Evolutionary conservation across 768 basidiomycete species (phyloP).

Genomic region (Kwoniella bestiolae): DNA sequence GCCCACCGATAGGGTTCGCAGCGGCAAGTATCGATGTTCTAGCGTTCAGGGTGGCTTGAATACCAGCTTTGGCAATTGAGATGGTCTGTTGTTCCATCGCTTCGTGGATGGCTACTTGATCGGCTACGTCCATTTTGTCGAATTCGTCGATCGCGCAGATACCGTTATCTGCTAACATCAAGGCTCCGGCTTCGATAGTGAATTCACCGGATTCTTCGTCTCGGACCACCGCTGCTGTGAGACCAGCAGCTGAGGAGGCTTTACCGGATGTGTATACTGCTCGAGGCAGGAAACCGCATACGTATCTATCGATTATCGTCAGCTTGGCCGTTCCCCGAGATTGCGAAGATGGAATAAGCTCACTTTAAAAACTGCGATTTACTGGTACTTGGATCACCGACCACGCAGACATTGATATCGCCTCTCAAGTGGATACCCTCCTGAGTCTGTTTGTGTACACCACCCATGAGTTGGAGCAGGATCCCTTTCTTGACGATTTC

Average conservation of each 20-base stretch:
- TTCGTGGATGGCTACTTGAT: conserved; percentile 99
- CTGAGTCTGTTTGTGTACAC: conserved; percentile 92
- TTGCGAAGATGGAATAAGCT: conserved; percentile 40
- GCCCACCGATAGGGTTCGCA: conserved; percentile 94
- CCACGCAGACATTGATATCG: conserved; percentile 96
- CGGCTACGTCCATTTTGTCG: conserved; percentile 99
- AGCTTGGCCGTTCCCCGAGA: conserved; percentile 1
- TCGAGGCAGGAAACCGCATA: conserved; percentile 95
- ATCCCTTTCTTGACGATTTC: conserved; percentile 99
- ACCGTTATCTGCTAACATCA: conserved; percentile 99
- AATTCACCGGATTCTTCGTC: conserved; percentile 99
- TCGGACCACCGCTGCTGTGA: conserved; percentile 96
- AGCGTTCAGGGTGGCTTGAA: conserved; percentile 96
- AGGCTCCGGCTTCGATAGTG: conserved; percentile 97
- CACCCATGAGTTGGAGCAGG: conserved; percentile 94
- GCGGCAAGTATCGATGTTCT: conserved; percentile 97
- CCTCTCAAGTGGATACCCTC: conserved; percentile 99
- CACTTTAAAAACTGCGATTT: conserved; percentile 99
- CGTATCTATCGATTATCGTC: conserved; percentile 68
- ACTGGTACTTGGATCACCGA: conserved; percentile 96
- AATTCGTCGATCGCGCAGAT: conserved; percentile 99
- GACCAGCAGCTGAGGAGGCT: conserved; percentile 96
- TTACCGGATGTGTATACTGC: conserved; percentile 99
- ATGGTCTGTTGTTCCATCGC: conserved; percentile 99
- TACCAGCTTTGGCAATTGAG: conserved; percentile 98